Evolutionary conservation across 352 stramenopile species (phyloP).

Genomic region (Phytophthora sp.): DNA sequence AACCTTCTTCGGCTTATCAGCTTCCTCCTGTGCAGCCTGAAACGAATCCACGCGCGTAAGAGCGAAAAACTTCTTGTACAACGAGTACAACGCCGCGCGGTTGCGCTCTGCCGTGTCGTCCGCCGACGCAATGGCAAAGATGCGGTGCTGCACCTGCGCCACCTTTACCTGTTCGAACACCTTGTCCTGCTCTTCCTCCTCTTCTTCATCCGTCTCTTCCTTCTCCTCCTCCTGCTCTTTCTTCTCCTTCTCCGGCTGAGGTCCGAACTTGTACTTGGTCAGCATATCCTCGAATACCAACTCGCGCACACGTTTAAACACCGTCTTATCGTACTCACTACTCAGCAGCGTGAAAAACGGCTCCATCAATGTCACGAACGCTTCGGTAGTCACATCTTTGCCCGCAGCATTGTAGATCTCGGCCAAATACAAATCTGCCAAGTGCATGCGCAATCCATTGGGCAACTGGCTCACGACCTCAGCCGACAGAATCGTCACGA

Average conservation of each 20-base stretch:
- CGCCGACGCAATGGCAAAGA: conserved; percentile 79
- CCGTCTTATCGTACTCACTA: conserved; percentile 79
- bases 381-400: conserved; percentile 57
- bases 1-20: conserved; percentile 38
- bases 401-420: conserved; percentile 67
- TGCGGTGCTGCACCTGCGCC: conserved; percentile 73
- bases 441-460: conserved; percentile 82
- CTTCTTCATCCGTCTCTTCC: conserved; percentile 53
- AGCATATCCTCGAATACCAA: conserved; percentile 79
- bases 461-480: conserved; percentile 81
- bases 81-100: conserved; percentile 73
- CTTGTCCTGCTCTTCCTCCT: conserved; percentile 58
- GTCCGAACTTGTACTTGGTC: conserved; percentile 70
- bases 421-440: conserved; percentile 75
- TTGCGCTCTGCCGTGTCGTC: conserved; percentile 83
- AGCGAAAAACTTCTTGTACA: conserved; percentile 79
- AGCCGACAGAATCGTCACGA: conserved; percentile 67
- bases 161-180: conserved; percentile 72
- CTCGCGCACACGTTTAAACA: conserved; percentile 83
- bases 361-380: conserved; percentile 78
- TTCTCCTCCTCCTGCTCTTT: conserved; percentile 50
- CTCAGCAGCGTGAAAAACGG: conserved; percentile 83
- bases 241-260: conserved; percentile 48
- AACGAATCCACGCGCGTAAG: conserved; percentile 81
- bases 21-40: conserved; percentile 55